These are phyloP conservation scores for Crithidia bombi DNA, from an alignment of 208 protist genomes.

Conservation along the genomic window DNA sequence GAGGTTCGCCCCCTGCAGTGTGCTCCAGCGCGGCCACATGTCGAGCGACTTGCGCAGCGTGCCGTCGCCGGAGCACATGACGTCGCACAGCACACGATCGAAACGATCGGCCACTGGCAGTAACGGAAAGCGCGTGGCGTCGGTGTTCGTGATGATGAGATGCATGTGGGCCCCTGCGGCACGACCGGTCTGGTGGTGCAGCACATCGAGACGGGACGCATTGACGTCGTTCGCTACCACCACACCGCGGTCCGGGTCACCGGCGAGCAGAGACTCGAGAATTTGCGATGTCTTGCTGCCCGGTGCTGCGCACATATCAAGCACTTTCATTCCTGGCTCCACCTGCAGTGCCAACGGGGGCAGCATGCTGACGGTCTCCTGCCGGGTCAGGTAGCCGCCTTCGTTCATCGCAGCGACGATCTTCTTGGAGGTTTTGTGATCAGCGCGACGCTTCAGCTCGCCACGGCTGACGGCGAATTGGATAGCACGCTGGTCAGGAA, in stretches of 20 bases:
- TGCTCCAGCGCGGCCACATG: constrained; percentile 92
- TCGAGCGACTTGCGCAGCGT: constrained; percentile 95
- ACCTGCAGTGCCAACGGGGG: constrained; percentile 84
- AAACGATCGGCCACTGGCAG: constrained; percentile 71
- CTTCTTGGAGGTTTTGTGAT: constrained; percentile 66
- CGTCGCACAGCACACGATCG: constrained; percentile 94
- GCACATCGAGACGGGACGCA: constrained; percentile 78
- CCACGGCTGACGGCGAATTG: constrained; percentile 80
- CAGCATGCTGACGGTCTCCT: constrained; percentile 93
- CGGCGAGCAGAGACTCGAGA: constrained; percentile 65
- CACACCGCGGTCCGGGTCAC: constrained; percentile 48
- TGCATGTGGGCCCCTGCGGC: constrained; percentile 63
- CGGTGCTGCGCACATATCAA: constrained; percentile 91
- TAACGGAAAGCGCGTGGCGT: constrained; percentile 82
- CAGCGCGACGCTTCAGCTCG: constrained; percentile 77
- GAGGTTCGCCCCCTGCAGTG: constrained; percentile 78
- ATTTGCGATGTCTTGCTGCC: constrained; percentile 92
- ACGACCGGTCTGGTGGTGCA: constrained; percentile 85
- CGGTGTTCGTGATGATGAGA: constrained; percentile 91
- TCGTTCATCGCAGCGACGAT: constrained; percentile 86
- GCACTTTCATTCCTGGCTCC: constrained; percentile 70
- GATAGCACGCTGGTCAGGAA: constrained; percentile 61
- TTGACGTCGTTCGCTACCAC: constrained; percentile 93
- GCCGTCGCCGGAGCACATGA: constrained; percentile 96
- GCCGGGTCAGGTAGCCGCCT: constrained; percentile 92